Evolutionary conservation across 768 basidiomycete genomes (phyloP).

Genomic region (Thelephora ganbajun): DNA sequence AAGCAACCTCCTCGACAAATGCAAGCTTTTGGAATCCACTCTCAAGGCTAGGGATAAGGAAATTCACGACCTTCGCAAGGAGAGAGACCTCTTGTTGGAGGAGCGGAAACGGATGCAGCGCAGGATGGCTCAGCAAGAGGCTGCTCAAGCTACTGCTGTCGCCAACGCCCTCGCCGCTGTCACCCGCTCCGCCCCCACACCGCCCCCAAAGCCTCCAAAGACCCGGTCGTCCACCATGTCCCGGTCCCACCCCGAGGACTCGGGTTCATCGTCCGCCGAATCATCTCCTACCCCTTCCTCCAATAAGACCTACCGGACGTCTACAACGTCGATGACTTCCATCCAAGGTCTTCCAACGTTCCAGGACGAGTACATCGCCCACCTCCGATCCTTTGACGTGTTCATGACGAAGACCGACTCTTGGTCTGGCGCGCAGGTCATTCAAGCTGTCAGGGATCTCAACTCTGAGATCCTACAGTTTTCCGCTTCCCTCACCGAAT

Average conservation of each 20-base stretch:
- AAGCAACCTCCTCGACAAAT: conserved; percentile 45
- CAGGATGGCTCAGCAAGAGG: conserved; percentile 4
- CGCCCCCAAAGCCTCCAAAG: neutral
- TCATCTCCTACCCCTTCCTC: neutral
- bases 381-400: conserved; percentile 41
- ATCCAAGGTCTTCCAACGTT: conserved; percentile 3
- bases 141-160: too few relatives aligned
- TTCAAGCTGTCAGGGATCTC: conserved; percentile 20
- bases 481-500: conserved; percentile 41
- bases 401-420: conserved; percentile 43
- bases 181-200: too few relatives aligned
- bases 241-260: neutral
- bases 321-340: neutral
- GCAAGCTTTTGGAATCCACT: conserved; percentile 45
- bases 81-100: conserved; percentile 18
- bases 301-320: neutral
- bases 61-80: conserved; percentile 36
- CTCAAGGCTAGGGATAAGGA: conserved; percentile 46
- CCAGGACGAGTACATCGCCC: conserved; percentile 42
- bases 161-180: too few relatives aligned
- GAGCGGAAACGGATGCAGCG: conserved; percentile 15
- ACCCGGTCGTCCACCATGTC: neutral
- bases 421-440: conserved; percentile 19
- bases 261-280: neutral
- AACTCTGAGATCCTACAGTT: conserved; percentile 22